phyloP scores from a whole-genome alignment of 1,139 yeast species.

The Geotrichum candidum region DNA sequence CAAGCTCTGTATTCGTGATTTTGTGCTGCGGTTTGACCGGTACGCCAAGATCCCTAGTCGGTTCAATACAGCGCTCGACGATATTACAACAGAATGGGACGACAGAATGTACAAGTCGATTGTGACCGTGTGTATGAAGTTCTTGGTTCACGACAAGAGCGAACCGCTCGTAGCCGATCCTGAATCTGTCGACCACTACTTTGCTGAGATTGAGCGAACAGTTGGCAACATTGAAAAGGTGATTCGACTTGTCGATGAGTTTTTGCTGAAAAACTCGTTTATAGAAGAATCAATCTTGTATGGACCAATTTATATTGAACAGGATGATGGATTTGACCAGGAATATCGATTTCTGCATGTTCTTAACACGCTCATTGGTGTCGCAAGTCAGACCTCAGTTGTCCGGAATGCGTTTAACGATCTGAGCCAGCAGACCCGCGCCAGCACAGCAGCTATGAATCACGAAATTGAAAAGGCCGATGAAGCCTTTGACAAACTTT shows the following conservation, averaged over 20 bases:
- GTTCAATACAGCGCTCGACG: conserved; percentile 33
- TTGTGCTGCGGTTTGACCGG: conserved; percentile 32
- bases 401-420: conserved; percentile 9
- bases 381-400: conserved; percentile 14
- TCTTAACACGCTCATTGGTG: conserved; percentile 5
- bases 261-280: conserved; percentile 12
- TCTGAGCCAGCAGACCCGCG: background rate
- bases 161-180: conserved; percentile 19
- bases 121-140: conserved; percentile 29
- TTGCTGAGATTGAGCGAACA: conserved; percentile 30
- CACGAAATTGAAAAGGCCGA: conserved; percentile 13
- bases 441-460: background rate
- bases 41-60: conserved; percentile 34
- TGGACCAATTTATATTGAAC: background rate
- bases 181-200: conserved; percentile 19
- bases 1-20: conserved; percentile 28
- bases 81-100: conserved; percentile 35
- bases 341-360: conserved; percentile 18
- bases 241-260: conserved; percentile 30
- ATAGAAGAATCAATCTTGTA: background rate
- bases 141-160: conserved; percentile 31
- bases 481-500: conserved; percentile 9
- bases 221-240: conserved; percentile 30
- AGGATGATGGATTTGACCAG: conserved; percentile 25
- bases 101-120: conserved; percentile 36